Conservation (phyloP, 768 basidiomycete genomes). For the Rickenella mellea region DNA sequence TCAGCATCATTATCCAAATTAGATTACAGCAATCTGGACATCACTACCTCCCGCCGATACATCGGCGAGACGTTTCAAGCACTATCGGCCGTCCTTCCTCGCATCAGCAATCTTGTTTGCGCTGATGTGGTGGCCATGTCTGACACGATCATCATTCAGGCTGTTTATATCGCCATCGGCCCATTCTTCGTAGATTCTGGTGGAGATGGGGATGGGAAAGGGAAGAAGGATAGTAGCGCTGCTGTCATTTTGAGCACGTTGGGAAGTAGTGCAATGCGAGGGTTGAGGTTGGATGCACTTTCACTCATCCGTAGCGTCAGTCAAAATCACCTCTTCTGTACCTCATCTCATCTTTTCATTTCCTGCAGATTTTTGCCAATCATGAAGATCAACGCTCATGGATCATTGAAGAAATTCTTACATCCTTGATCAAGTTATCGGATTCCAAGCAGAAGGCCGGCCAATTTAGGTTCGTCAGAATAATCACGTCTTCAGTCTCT, state of each 20-base stretch:
- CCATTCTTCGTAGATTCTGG: conserved; percentile 83
- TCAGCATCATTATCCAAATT: conserved; percentile 7
- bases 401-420: conserved; percentile 97
- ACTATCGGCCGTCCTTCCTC: conserved; percentile 60
- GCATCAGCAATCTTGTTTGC: conserved; percentile 65
- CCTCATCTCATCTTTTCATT: conserved; percentile 4
- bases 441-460: conserved; percentile 86
- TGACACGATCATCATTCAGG: conserved; percentile 84
- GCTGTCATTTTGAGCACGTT: conserved; percentile 50
- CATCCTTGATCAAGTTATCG: conserved; percentile 81
- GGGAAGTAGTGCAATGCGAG: conserved; percentile 74
- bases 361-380: conserved; percentile 74
- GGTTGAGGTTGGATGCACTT: conserved; percentile 71
- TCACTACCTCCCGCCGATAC: conserved; percentile 30
- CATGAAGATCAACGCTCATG: conserved; percentile 86
- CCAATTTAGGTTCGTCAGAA: conserved; percentile 62
- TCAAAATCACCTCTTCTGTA: conserved; percentile 7
- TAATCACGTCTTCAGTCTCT: not conserved
- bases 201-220: conserved; percentile 43
- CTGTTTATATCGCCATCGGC: conserved; percentile 87
- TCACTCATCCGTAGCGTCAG: conserved; percentile 79
- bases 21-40: conserved; percentile 10
- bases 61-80: conserved; percentile 68
- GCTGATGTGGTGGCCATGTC: conserved; percentile 73
- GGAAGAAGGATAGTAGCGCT: conserved; percentile 38